These are phyloP conservation scores for Cocos nucifera DNA, from an alignment of 176 grass and related monocot species.

Conservation along the genomic window DNA sequence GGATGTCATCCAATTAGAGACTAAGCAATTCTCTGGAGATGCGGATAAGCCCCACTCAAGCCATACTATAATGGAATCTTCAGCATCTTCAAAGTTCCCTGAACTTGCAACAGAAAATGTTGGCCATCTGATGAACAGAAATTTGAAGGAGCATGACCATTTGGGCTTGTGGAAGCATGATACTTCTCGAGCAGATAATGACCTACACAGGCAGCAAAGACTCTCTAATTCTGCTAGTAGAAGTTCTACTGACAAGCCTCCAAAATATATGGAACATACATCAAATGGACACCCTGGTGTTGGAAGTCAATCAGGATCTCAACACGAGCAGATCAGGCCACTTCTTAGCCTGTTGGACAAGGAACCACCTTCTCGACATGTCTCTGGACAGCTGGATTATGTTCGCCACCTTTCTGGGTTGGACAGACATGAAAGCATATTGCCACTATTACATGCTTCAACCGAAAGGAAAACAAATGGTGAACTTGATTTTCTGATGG, in stretches of 20 bases:
- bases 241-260: constrained; percentile 72
- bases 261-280: constrained; percentile 63
- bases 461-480: constrained; percentile 78
- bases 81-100: constrained; percentile 46
- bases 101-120: constrained; percentile 27
- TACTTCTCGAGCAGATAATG: constrained; percentile 26
- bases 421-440: constrained; percentile 92
- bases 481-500: constrained; percentile 90
- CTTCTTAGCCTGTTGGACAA: constrained; percentile 92
- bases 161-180: constrained; percentile 15
- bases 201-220: constrained; percentile 44
- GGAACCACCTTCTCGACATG: constrained; percentile 86
- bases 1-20: constrained; percentile 2
- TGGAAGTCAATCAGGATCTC: constrained; percentile 9
- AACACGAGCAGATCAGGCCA: constrained; percentile 78
- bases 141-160: constrained; percentile 44
- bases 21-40: constrained; percentile 19
- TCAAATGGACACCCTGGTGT: constrained; percentile 45
- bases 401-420: constrained; percentile 72
- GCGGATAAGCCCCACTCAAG: constrained; percentile 33
- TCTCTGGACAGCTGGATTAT: constrained; percentile 96
- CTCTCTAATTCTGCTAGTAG: constrained; percentile 60
- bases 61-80: constrained; percentile 38
- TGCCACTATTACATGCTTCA: constrained; percentile 84
- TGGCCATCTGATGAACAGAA: constrained; percentile 7